Conservation (phyloP, 2,329 filamentous ascomycete genomes). For the Exophiala phaeomuriformis region DNA sequence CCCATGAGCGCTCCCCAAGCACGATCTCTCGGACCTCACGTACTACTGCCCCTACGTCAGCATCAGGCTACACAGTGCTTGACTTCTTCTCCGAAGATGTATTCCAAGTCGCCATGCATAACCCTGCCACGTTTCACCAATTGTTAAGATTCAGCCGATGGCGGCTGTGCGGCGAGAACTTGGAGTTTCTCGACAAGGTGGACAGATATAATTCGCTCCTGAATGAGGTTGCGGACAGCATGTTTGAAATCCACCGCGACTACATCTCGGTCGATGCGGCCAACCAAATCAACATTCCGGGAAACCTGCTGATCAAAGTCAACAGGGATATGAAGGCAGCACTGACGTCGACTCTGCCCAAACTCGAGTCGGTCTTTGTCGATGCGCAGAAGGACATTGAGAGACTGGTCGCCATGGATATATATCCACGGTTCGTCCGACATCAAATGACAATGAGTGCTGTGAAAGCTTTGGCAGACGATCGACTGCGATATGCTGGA, state of each 20-base stretch:
- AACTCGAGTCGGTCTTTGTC: slow-evolving; percentile 41
- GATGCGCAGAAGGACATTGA: slow-evolving; percentile 42
- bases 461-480: slow-evolving; percentile 39
- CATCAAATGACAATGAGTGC: slow-evolving; percentile 46
- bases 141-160: slow-evolving; percentile 47
- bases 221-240: slow-evolving; percentile 40
- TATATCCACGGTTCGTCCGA: slow-evolving; percentile 49
- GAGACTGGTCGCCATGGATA: slow-evolving; percentile 38
- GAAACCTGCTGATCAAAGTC: slow-evolving; percentile 37
- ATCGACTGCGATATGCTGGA: slow-evolving; percentile 42
- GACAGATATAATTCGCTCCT: slow-evolving; percentile 43
- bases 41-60: slow-evolving; percentile 6
- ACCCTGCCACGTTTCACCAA: slow-evolving; percentile 42
- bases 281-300: slow-evolving; percentile 39
- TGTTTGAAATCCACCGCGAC: slow-evolving; percentile 42
- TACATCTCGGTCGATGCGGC: slow-evolving; percentile 36
- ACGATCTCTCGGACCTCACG: slow-evolving; percentile 12
- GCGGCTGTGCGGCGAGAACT: slow-evolving; percentile 43
- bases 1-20: slow-evolving; percentile 12
- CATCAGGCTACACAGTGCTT: slow-evolving; percentile 21
- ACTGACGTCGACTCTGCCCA: slow-evolving; percentile 41
- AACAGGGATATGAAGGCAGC: slow-evolving; percentile 44
- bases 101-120: slow-evolving; percentile 46
- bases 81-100: slow-evolving; percentile 47
- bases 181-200: slow-evolving; percentile 48